These are phyloP conservation scores for Cucurbitaria berberidis DNA, from an alignment of 2,329 filamentous ascomycete species.

Conservation along the genomic window DNA sequence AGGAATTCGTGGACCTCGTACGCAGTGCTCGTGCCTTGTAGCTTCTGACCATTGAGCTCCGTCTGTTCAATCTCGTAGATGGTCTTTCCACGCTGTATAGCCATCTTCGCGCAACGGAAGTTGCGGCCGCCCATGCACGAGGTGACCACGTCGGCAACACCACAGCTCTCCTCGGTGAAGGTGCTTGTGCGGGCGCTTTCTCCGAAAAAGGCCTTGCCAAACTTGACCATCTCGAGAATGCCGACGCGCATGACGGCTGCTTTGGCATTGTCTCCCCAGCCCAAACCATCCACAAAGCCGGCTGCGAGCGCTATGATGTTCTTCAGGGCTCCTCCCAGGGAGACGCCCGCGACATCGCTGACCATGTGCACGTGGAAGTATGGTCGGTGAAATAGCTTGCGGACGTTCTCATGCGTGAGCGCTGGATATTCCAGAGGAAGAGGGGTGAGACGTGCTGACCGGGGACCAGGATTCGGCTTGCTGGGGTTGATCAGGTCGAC, in stretches of 20 bases:
- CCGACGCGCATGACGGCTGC: conserved; percentile 98
- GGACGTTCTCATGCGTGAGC: conserved; percentile 82
- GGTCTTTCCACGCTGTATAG: conserved; percentile 76
- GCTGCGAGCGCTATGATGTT: conserved; percentile 95
- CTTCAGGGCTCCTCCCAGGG: conserved; percentile 91
- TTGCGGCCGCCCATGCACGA: conserved; percentile 92
- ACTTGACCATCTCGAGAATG: conserved; percentile 94
- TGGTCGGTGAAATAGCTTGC: conserved; percentile 87
- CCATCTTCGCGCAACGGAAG: conserved; percentile 90
- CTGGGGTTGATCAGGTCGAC: conserved; percentile 60
- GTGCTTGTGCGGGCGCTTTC: conserved; percentile 80
- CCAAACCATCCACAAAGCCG: conserved; percentile 91
- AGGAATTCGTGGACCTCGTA: conserved; percentile 90
- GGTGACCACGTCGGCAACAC: conserved; percentile 94
- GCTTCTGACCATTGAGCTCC: conserved; percentile 94
- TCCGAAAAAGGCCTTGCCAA: conserved; percentile 91
- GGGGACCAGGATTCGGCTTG: conserved; percentile 59
- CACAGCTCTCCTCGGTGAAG: conserved; percentile 96
- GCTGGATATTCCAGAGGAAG: conserved; percentile 84
- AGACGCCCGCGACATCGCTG: conserved; percentile 94
- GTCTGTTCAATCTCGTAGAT: conserved; percentile 87
- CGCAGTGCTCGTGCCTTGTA: conserved; percentile 92
- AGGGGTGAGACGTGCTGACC: conserved; percentile 74
- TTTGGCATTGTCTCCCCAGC: conserved; percentile 98
- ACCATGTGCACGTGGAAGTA: conserved; percentile 98